Percentiles rank a stretch among this genome's conserved stretches.
Evolutionary conservation across 192 early-diverging fungal genomes (phyloP).

Genomic region (Backusella tuberculispora): DNA sequence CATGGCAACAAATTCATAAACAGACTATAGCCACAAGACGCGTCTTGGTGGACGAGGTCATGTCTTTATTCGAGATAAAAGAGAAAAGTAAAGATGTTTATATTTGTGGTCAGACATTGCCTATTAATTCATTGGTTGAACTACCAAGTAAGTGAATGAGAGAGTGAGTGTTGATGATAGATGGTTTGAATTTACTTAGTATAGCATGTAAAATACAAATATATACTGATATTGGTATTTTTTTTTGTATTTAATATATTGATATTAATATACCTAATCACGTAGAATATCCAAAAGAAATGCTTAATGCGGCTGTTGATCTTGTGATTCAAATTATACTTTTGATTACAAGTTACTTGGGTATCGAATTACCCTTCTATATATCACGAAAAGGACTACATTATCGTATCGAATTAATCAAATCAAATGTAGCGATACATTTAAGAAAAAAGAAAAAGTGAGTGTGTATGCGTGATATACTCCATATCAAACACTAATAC

Average conservation of each 20-base stretch:
- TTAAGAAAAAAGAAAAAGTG: slow-evolving; percentile 18
- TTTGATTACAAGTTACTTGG: slow-evolving; percentile 54
- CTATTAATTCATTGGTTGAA: slow-evolving; percentile 26
- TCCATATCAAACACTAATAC: slow-evolving; percentile 23
- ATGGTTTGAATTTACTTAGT: not conserved
- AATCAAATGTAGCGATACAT: not conserved
- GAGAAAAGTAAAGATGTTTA: slow-evolving; percentile 19
- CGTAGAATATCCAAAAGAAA: slow-evolving; percentile 42
- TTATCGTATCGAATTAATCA: not conserved
- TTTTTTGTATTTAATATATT: not conserved
- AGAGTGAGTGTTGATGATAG: too few relatives aligned
- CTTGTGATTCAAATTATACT: slow-evolving; percentile 54
- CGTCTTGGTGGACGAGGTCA: slow-evolving; percentile 52
- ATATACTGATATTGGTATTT: not conserved
- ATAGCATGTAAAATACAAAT: not conserved
- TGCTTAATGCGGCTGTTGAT: slow-evolving; percentile 58
- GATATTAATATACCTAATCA: not conserved
- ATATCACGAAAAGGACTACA: slow-evolving; percentile 24
- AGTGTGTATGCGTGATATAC: slow-evolving; percentile 3
- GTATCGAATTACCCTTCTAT: slow-evolving; percentile 55
- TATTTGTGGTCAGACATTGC: slow-evolving; percentile 31
- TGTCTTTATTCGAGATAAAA: slow-evolving; percentile 57
- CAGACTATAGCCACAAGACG: slow-evolving; percentile 45
- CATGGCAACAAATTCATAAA: slow-evolving; percentile 50
- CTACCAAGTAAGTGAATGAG: slow-evolving; percentile 35